Evolutionary conservation across 1,284 basidiomycete genomes (phyloP).

Genomic region (Sanghuangporus weigelae): DNA sequence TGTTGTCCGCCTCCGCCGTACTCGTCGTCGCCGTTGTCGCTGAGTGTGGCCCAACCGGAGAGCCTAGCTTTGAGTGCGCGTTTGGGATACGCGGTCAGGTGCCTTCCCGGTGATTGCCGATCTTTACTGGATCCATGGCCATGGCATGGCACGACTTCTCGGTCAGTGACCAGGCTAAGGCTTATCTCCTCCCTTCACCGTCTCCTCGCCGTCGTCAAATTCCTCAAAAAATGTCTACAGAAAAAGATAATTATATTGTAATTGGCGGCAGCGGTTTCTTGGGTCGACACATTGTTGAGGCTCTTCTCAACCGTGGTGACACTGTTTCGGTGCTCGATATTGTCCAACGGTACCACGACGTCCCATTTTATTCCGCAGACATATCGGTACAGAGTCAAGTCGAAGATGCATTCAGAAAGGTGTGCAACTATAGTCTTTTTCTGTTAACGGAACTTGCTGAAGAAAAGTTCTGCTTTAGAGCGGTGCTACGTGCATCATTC

Average conservation of each 20-base stretch:
- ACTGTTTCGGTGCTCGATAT: slow-evolving; percentile 83
- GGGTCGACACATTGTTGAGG: slow-evolving; percentile 85
- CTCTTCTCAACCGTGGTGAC: slow-evolving; percentile 75
- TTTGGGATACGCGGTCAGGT: neutral
- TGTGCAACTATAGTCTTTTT: slow-evolving; percentile 25
- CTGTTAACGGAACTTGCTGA: slow-evolving; percentile 3
- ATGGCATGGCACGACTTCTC: slow-evolving; percentile 7
- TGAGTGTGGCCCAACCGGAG: neutral
- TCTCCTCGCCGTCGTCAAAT: neutral
- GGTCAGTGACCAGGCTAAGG: neutral
- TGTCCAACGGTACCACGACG: slow-evolving; percentile 82
- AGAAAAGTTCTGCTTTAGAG: slow-evolving; percentile 42
- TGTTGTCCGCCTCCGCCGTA: neutral
- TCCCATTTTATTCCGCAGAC: slow-evolving; percentile 83
- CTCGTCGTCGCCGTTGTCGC: slow-evolving; percentile 8
- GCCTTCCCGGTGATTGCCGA: neutral
- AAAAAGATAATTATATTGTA: slow-evolving; percentile 67
- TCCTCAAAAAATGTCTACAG: neutral
- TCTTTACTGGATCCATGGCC: neutral
- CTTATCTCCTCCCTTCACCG: neutral
- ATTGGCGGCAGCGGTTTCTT: slow-evolving; percentile 92
- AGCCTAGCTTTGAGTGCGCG: neutral
- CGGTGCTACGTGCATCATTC: slow-evolving; percentile 84
- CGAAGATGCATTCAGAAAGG: slow-evolving; percentile 68
- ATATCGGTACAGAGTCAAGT: slow-evolving; percentile 76